These are phyloP conservation scores for Epichloe bromicola DNA, from an alignment of 2,329 filamentous ascomycete genomes.

Conservation along the genomic window DNA sequence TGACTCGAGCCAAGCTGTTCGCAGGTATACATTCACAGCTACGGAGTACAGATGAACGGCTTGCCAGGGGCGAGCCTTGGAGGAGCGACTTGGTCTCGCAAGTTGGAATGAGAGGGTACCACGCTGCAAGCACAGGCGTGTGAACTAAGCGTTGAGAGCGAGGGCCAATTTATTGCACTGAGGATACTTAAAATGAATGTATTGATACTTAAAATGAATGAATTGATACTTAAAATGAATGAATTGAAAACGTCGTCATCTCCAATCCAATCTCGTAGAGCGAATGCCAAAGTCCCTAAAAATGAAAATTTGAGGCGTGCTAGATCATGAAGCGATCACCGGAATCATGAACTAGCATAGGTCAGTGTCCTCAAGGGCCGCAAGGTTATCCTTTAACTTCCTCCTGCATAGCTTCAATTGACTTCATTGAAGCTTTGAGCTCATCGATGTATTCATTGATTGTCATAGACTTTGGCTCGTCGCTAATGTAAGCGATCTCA, in stretches of 20 bases:
- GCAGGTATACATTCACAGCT: constrained; percentile 24
- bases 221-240: too few species aligned
- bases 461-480: neutral
- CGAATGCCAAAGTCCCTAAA: too few species aligned
- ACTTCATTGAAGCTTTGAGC: neutral
- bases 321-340: neutral
- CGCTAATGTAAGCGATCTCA: neutral
- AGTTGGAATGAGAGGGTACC: constrained; percentile 33
- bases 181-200: too few species aligned
- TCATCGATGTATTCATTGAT: neutral
- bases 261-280: too few species aligned
- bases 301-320: neutral
- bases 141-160: constrained; percentile 23
- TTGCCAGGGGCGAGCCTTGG: constrained; percentile 23
- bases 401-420: neutral
- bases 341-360: too few species aligned
- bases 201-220: too few species aligned
- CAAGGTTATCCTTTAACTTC: neutral
- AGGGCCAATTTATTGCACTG: too few species aligned
- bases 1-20: constrained; percentile 27
- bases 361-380: neutral
- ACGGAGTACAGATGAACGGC: constrained; percentile 21
- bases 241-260: too few species aligned
- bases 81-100: constrained; percentile 24
- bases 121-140: constrained; percentile 27